Percentiles rank a stretch among this genome's conserved stretches.
These are phyloP conservation scores for Tulasnella sp. DNA, from an alignment of 768 basidiomycete species.

Conservation along the genomic window DNA sequence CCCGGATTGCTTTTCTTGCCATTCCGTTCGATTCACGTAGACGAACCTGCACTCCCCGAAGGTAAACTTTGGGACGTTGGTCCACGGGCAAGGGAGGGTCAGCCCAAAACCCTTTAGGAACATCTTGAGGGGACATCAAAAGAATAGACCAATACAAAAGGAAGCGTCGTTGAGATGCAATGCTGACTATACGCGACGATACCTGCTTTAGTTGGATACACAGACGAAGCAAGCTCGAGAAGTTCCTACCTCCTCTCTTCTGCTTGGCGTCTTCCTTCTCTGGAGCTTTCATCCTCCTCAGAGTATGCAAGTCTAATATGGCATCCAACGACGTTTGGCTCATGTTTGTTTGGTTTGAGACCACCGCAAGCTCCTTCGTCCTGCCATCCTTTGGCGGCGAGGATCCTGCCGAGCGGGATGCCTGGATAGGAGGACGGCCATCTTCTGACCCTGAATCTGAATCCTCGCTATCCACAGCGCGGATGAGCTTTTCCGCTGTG, in stretches of 20 bases:
- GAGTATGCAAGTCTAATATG: constrained; percentile 59
- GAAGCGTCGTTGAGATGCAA: constrained; percentile 76
- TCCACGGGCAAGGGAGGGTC: constrained; percentile 29
- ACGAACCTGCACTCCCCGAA: constrained; percentile 56
- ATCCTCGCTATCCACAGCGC: constrained; percentile 34
- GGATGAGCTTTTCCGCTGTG: constrained; percentile 49
- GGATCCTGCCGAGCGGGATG: constrained; percentile 45
- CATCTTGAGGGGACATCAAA: constrained; percentile 46
- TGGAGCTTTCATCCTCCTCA: constrained; percentile 58
- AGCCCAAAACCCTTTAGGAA: constrained; percentile 50
- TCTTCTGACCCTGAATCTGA: constrained; percentile 17
- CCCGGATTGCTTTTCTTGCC: constrained; percentile 52
- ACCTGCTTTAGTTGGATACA: not conserved
- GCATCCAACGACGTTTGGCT: constrained; percentile 22
- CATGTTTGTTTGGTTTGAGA: constrained; percentile 11
- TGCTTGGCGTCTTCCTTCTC: constrained; percentile 19
- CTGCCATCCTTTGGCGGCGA: not conserved
- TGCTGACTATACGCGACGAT: constrained; percentile 58
- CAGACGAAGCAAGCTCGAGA: not conserved
- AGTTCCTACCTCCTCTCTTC: not conserved
- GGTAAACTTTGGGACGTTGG: constrained; percentile 46
- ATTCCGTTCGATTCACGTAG: constrained; percentile 54
- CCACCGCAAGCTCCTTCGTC: not conserved
- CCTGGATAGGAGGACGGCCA: constrained; percentile 32
- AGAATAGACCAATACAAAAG: constrained; percentile 71